Conservation (phyloP, 441 rosid genomes). For the Breynia disticha region DNA sequence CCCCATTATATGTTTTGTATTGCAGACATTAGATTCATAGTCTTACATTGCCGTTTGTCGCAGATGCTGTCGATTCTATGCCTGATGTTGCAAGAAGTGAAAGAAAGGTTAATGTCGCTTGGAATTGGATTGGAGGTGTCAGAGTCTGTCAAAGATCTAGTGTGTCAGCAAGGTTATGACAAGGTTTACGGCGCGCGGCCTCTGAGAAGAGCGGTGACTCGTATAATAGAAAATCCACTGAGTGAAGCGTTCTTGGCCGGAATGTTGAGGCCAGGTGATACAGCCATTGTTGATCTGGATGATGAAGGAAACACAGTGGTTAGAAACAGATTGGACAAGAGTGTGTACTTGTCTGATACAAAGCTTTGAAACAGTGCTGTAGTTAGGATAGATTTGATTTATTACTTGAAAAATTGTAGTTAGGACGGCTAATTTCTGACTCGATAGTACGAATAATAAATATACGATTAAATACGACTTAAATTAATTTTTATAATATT, state of each 20-base stretch:
- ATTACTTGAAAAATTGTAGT: slow-evolving; percentile 8
- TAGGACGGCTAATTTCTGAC: too few species aligned
- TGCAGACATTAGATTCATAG: too few species aligned
- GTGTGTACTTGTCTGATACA: slow-evolving; percentile 46
- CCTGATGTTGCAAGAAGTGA: slow-evolving; percentile 84
- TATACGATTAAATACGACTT: too few species aligned
- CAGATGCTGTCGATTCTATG: slow-evolving; percentile 80
- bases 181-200: slow-evolving; percentile 72
- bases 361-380: slow-evolving; percentile 19
- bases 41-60: not conserved
- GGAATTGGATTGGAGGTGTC: slow-evolving; percentile 84
- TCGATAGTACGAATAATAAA: too few species aligned
- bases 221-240: slow-evolving; percentile 66
- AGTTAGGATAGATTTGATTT: slow-evolving; percentile 9
- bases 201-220: slow-evolving; percentile 76
- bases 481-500: too few species aligned
- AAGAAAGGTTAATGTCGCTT: slow-evolving; percentile 58
- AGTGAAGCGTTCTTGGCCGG: slow-evolving; percentile 82
- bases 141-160: slow-evolving; percentile 60
- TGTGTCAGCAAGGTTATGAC: slow-evolving; percentile 81
- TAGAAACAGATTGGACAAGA: slow-evolving; percentile 31
- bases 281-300: slow-evolving; percentile 64
- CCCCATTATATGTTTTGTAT: too few species aligned
- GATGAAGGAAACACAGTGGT: slow-evolving; percentile 67
- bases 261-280: slow-evolving; percentile 67